These are phyloP conservation scores for Baorangia bicolor DNA, from an alignment of 768 basidiomycete species.

Conservation along the genomic window DNA sequence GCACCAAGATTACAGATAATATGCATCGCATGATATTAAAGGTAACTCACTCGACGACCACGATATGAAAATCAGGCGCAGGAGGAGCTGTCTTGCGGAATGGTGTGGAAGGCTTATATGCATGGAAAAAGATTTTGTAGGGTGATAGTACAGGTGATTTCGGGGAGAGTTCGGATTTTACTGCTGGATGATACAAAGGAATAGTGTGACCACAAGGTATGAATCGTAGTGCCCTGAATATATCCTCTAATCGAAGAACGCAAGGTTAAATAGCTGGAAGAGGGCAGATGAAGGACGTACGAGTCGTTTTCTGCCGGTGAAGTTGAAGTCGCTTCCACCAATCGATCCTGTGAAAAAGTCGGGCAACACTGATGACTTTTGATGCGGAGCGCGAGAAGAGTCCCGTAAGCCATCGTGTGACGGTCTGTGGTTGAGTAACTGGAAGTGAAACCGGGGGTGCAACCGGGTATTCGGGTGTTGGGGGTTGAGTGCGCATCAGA, in stretches of 20 bases:
- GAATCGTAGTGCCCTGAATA: constrained; percentile 71
- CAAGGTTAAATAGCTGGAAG: background rate
- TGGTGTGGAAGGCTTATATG: constrained; percentile 87
- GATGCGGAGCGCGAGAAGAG: constrained; percentile 16
- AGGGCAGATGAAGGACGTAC: constrained; percentile 35
- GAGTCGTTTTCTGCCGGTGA: constrained; percentile 52
- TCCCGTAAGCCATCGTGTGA: background rate
- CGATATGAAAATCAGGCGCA: constrained; percentile 81
- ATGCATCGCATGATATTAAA: background rate
- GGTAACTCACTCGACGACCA: constrained; percentile 74
- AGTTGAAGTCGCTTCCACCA: constrained; percentile 69
- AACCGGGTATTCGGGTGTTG: constrained; percentile 50
- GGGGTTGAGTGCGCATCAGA: constrained; percentile 72
- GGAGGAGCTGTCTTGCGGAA: constrained; percentile 78
- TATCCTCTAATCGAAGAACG: constrained; percentile 44
- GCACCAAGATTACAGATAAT: background rate
- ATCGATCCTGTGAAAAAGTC: constrained; percentile 25
- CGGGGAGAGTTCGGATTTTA: constrained; percentile 1
- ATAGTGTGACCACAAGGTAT: constrained; percentile 63
- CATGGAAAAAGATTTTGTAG: constrained; percentile 83
- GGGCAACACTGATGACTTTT: constrained; percentile 2
- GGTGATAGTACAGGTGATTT: constrained; percentile 5
- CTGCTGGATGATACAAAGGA: constrained; percentile 35
- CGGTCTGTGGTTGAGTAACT: constrained; percentile 4
- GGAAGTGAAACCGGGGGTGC: constrained; percentile 37